Percentiles rank a stretch among this genome's conserved stretches.
Conservation (phyloP, 768 basidiomycete genomes). For the Boletus subparvulus region DNA sequence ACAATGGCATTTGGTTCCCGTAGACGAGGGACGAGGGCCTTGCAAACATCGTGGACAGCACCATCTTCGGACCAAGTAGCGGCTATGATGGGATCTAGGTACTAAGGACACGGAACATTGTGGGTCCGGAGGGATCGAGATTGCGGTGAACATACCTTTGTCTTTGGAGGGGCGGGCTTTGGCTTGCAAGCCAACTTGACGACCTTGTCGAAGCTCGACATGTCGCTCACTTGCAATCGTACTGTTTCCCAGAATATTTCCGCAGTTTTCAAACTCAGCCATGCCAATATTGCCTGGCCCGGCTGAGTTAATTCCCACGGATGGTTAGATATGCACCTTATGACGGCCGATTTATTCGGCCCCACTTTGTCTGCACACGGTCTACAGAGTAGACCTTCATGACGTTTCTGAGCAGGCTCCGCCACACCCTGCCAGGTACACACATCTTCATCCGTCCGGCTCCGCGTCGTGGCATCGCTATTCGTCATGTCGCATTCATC, state of each 20-base stretch:
- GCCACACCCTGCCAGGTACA: not conserved
- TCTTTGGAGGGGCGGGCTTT: constrained; percentile 92
- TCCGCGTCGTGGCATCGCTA: constrained; percentile 17
- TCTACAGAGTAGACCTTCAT: not conserved
- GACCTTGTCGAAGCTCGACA: constrained; percentile 87
- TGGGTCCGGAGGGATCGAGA: not conserved
- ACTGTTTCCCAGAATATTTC: constrained; percentile 7
- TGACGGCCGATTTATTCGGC: too few species aligned
- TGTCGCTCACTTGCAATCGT: constrained; percentile 23
- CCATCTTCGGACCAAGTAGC: constrained; percentile 98
- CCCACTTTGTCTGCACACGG: too few species aligned
- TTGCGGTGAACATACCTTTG: constrained; percentile 61
- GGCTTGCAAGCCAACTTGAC: constrained; percentile 98
- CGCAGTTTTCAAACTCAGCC: constrained; percentile 30
- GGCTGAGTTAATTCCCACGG: too few species aligned
- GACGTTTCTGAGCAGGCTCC: constrained; percentile 1
- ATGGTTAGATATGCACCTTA: too few species aligned
- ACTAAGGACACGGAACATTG: constrained; percentile 46
- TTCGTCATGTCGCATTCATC: constrained; percentile 25
- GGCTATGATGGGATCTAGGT: constrained; percentile 93
- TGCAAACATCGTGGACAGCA: constrained; percentile 89
- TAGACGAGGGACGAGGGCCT: constrained; percentile 78
- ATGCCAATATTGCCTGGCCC: not conserved
- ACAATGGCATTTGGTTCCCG: constrained; percentile 92
- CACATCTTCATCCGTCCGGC: not conserved